Evolutionary conservation across 1,284 basidiomycete genomes (phyloP).

Genomic region (Coriolopsis trogii): DNA sequence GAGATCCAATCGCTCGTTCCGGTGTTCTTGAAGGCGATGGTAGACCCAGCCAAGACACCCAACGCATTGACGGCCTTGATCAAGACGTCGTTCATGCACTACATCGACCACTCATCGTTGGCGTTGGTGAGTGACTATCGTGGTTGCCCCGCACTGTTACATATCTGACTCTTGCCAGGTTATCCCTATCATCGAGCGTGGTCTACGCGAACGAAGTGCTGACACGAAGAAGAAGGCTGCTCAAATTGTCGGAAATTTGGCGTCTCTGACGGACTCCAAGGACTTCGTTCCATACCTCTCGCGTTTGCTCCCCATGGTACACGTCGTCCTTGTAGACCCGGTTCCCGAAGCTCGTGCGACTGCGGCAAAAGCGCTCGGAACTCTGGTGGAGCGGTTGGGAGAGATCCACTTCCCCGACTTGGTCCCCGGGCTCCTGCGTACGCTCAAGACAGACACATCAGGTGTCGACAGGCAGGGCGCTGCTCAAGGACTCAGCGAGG

Average conservation of each 20-base stretch:
- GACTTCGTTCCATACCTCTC: constrained; percentile 97
- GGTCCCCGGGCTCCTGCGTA: constrained; percentile 87
- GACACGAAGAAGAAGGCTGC: constrained; percentile 96
- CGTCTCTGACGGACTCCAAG: constrained; percentile 92
- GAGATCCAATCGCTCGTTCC: constrained; percentile 94
- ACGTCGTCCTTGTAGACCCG: constrained; percentile 91
- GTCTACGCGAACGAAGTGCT: constrained; percentile 89
- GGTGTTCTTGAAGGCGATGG: constrained; percentile 93
- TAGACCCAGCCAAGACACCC: constrained; percentile 93
- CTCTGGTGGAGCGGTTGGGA: constrained; percentile 94
- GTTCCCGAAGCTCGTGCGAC: constrained; percentile 98
- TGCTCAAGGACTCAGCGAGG: constrained; percentile 96
- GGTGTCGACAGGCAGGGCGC: constrained; percentile 98
- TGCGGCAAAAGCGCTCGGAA: constrained; percentile 97
- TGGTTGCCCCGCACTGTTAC: neutral
- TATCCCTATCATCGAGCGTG: constrained; percentile 94
- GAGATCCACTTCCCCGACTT: constrained; percentile 96
- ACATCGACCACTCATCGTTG: constrained; percentile 98
- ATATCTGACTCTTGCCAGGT: constrained; percentile 53
- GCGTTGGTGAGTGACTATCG: constrained; percentile 73
- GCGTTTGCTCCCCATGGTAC: constrained; percentile 89
- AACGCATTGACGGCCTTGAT: constrained; percentile 83
- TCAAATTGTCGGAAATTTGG: constrained; percentile 96
- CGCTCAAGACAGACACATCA: constrained; percentile 91
- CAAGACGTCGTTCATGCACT: constrained; percentile 97